Conservation (phyloP, 768 basidiomycete genomes). For the Harrya chromipes region DNA sequence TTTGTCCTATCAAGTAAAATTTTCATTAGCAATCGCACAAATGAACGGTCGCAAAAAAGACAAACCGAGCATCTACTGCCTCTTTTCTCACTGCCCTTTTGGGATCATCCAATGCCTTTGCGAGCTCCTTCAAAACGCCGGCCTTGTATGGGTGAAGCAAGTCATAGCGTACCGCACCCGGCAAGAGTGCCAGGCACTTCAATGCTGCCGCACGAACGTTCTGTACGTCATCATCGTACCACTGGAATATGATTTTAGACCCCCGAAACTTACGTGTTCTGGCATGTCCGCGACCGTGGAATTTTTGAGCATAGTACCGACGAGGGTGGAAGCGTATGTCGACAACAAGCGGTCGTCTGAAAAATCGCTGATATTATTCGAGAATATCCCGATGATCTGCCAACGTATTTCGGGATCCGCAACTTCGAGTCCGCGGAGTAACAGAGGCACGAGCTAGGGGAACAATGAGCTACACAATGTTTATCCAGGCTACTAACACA, state of each 20-base stretch:
- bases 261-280: constrained; percentile 45
- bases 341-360: constrained; percentile 52
- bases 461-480: neutral
- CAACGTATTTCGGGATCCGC: constrained; percentile 69
- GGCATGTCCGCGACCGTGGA: constrained; percentile 48
- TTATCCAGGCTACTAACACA: constrained; percentile 27
- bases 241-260: neutral
- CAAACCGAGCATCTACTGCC: constrained; percentile 77
- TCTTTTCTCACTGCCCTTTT: constrained; percentile 78
- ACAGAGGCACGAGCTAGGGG: constrained; percentile 80
- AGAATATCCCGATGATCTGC: constrained; percentile 78
- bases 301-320: constrained; percentile 68
- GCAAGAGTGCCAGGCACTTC: constrained; percentile 68
- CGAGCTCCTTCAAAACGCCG: constrained; percentile 70
- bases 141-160: constrained; percentile 78
- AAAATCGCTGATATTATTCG: constrained; percentile 62
- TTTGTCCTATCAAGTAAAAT: constrained; percentile 22
- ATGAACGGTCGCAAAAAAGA: neutral
- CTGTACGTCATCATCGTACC: constrained; percentile 37
- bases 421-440: constrained; percentile 81
- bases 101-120: constrained; percentile 83
- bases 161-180: constrained; percentile 76
- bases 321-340: constrained; percentile 69
- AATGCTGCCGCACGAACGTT: constrained; percentile 74
- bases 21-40: constrained; percentile 1